phyloP scores from a whole-genome alignment of 1,139 yeast genomes.

The Yamadazyma triangularis region DNA sequence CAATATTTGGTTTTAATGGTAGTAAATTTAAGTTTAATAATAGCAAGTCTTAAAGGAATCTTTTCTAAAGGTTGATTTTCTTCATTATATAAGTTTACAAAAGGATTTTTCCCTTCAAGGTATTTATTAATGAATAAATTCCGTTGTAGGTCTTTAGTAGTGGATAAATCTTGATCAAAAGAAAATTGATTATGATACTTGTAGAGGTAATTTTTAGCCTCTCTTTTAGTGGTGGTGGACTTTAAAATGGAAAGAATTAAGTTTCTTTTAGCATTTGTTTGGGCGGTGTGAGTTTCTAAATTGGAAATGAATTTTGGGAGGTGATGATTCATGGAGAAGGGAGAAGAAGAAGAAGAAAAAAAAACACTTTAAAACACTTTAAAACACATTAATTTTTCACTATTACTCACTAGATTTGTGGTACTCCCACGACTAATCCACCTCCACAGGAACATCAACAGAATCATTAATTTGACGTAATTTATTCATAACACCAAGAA shows the following conservation, averaged over 20 bases:
- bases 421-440: too few relatives aligned
- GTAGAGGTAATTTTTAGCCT: slow-evolving; percentile 59
- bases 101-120: slow-evolving; percentile 31
- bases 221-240: slow-evolving; percentile 75
- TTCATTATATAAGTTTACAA: slow-evolving; percentile 27
- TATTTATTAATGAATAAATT: slow-evolving; percentile 38
- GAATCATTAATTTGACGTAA: slow-evolving; percentile 51
- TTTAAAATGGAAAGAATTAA: slow-evolving; percentile 64
- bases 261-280: slow-evolving; percentile 42
- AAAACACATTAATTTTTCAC: too few relatives aligned
- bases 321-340: too few relatives aligned
- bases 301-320: slow-evolving; percentile 42
- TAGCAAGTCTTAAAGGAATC: slow-evolving; percentile 47
- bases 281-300: slow-evolving; percentile 26
- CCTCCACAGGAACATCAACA: slow-evolving; percentile 18
- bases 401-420: too few relatives aligned
- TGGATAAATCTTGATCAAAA: slow-evolving; percentile 16
- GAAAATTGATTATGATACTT: slow-evolving; percentile 51
- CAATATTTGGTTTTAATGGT: slow-evolving; percentile 28
- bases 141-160: slow-evolving; percentile 28
- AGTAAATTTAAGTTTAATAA: slow-evolving; percentile 44
- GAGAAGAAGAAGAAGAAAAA: too few relatives aligned
- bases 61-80: slow-evolving; percentile 28
- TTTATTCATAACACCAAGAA: slow-evolving; percentile 74
- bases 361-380: too few relatives aligned